Conservation (phyloP, 441 rosid genomes). For the Arabidopsis lyrata region DNA sequence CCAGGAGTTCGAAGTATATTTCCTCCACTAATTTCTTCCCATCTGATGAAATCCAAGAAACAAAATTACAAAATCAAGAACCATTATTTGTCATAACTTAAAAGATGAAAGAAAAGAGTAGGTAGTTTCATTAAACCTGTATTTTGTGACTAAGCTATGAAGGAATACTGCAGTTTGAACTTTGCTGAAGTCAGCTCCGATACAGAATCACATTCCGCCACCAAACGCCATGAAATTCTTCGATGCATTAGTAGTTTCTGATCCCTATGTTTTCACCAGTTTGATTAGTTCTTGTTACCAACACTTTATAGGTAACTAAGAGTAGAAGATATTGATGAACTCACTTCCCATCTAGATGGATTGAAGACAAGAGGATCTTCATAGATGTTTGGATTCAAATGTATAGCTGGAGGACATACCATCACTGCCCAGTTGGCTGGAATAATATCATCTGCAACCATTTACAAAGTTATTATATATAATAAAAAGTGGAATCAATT, state of each 20-base stretch:
- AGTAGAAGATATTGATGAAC: constrained; percentile 14
- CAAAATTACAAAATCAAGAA: constrained; percentile 5
- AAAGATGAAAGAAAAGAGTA: not conserved
- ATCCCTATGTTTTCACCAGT: constrained; percentile 55
- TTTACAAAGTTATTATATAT: constrained; percentile 31
- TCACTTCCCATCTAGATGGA: constrained; percentile 71
- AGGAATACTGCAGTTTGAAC: constrained; percentile 90
- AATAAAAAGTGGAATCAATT: not conserved
- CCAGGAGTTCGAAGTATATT: constrained; percentile 81
- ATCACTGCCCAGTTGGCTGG: constrained; percentile 96
- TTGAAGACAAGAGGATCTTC: constrained; percentile 80
- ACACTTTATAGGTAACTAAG: not conserved
- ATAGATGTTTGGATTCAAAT: constrained; percentile 74
- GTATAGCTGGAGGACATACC: constrained; percentile 98
- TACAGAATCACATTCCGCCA: constrained; percentile 95
- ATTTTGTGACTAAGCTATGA: constrained; percentile 83
- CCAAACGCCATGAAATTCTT: constrained; percentile 97
- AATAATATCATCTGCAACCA: constrained; percentile 69
- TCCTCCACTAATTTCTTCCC: constrained; percentile 77
- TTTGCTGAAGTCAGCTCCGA: constrained; percentile 91
- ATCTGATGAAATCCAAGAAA: constrained; percentile 53
- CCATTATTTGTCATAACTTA: too few species aligned
- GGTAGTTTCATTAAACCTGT: constrained; percentile 55
- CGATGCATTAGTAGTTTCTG: constrained; percentile 59
- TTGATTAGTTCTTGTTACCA: not conserved